Conservation (phyloP, 139 green algal genomes). For the Astrephomene gubernaculifera region DNA sequence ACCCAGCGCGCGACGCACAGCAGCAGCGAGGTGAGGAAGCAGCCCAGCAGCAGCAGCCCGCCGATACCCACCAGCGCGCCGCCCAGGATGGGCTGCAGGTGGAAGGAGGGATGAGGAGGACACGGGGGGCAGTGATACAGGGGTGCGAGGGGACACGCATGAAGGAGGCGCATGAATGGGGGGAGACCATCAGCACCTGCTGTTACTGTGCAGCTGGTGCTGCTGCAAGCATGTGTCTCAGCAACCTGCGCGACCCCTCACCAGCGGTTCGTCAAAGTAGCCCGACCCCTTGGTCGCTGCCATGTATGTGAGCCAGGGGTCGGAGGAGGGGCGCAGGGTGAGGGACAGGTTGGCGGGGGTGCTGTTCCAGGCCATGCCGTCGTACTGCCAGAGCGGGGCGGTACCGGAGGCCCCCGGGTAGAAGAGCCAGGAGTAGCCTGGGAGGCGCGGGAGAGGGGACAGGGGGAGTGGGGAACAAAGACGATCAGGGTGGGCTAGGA, state of each 20-base stretch:
- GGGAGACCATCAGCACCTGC: not conserved
- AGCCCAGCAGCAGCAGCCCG: not conserved
- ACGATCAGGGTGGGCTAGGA: not conserved
- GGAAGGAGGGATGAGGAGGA: not conserved
- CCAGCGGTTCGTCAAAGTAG: not conserved
- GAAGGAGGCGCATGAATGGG: not conserved
- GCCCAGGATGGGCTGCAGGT: not conserved
- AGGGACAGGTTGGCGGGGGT: not conserved
- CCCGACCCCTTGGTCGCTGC: not conserved
- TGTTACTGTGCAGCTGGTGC: no score
- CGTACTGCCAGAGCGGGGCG: not conserved
- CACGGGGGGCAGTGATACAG: not conserved
- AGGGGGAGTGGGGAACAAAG: no score
- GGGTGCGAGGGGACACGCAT: not conserved
- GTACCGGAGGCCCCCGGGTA: not conserved
- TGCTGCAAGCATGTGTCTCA: no score
- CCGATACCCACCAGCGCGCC: not conserved
- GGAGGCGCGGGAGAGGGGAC: not conserved
- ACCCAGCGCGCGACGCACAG: not conserved
- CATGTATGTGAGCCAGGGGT: not conserved
- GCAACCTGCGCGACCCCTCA: not conserved
- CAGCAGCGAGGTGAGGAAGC: not conserved
- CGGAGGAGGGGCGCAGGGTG: not conserved
- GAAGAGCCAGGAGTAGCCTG: not conserved
- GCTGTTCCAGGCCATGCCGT: not conserved